These are phyloP conservation scores for Albugo laibachii DNA, from an alignment of 352 stramenopile species.

Conservation along the genomic window DNA sequence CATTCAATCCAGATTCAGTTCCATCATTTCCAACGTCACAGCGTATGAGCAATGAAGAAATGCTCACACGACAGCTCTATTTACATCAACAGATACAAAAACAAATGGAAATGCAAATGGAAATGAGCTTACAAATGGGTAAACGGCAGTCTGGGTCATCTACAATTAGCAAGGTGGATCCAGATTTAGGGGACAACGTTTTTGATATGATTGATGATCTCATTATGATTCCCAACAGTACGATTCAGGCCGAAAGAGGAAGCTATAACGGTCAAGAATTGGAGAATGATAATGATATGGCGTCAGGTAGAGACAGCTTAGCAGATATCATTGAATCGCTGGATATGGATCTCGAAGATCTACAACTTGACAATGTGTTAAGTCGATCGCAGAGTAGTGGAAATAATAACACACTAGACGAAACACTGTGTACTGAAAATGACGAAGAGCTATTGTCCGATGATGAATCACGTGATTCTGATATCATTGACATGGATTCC, in stretches of 20 bases:
- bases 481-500: conserved; percentile 24
- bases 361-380: conserved; percentile 21
- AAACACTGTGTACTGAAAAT: too few species aligned
- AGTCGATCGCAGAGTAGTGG: conserved; percentile 1
- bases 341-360: conserved; percentile 71
- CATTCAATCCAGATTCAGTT: too few species aligned
- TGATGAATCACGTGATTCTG: conserved; percentile 33
- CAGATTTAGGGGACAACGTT: conserved; percentile 63
- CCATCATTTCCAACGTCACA: too few species aligned
- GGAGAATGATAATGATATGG: conserved; percentile 14
- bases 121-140: conserved; percentile 61
- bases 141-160: conserved; percentile 15
- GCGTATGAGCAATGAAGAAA: conserved; percentile 43
- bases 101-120: conserved; percentile 73
- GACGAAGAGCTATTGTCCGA: neutral
- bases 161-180: conserved; percentile 46
- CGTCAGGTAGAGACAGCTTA: conserved; percentile 33
- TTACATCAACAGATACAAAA: conserved; percentile 73
- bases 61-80: conserved; percentile 59
- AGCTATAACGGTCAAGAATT: conserved; percentile 4
- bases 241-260: conserved; percentile 15
- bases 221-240: conserved; percentile 54
- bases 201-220: conserved; percentile 79
- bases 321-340: conserved; percentile 71
- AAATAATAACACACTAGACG: too few species aligned